Conservation (phyloP, 371 early-diverging fungal genomes). For the Smittium culicis region DNA sequence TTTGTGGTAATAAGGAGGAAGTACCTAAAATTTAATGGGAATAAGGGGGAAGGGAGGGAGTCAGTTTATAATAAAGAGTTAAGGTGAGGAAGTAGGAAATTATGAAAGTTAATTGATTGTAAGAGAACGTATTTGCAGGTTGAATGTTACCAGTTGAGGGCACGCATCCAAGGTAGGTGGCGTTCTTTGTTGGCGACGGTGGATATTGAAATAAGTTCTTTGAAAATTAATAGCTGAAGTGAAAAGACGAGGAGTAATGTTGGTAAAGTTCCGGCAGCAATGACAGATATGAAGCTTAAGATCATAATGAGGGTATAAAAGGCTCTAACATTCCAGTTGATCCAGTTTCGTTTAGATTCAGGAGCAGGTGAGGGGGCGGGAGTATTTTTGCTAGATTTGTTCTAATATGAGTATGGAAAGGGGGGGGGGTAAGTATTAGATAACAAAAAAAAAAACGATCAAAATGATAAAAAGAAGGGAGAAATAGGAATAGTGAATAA, state of each 20-base stretch:
- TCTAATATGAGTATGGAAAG: too few relatives aligned
- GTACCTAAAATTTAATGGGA: too few relatives aligned
- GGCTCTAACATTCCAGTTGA: conserved; percentile 56
- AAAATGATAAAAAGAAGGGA: too few relatives aligned
- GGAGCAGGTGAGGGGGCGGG: too few relatives aligned
- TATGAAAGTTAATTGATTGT: conserved; percentile 3
- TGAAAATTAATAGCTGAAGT: conserved; percentile 65
- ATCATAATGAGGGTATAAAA: conserved; percentile 83
- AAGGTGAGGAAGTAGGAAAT: neutral
- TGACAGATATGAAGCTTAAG: conserved; percentile 55
- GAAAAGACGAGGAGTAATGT: conserved; percentile 63
- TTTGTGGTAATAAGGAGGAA: conserved; percentile 75
- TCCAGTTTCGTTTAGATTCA: conserved; percentile 59
- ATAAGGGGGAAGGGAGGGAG: too few relatives aligned
- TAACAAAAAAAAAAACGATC: too few relatives aligned
- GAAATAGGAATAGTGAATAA: too few relatives aligned
- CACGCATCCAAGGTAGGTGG: conserved; percentile 79
- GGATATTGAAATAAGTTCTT: conserved; percentile 83
- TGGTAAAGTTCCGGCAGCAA: conserved; percentile 38
- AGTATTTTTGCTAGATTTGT: too few relatives aligned
- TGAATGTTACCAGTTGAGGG: conserved; percentile 59
- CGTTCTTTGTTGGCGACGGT: conserved; percentile 66
- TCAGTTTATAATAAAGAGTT: too few relatives aligned
- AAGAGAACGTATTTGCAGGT: conserved; percentile 16
- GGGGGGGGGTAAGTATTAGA: too few relatives aligned